A percentile compares a stretch with the other conserved stretches of the same genome.
These are phyloP conservation scores for Hypoxylon crocopeplum DNA, from an alignment of 495 filamentous ascomycete genomes.

Conservation along the genomic window DNA sequence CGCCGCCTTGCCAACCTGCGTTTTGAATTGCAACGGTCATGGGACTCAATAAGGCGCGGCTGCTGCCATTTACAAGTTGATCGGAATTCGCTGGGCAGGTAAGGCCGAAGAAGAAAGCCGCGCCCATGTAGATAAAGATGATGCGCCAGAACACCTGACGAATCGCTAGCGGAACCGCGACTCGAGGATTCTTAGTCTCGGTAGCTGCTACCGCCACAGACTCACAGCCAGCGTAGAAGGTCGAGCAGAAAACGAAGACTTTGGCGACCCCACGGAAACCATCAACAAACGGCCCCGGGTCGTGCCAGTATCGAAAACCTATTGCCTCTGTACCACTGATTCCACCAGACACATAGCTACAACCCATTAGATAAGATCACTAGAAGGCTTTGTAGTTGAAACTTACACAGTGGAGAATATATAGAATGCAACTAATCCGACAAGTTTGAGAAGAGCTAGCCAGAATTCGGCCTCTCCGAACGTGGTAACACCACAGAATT, in stretches of 20 bases:
- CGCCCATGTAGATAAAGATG: constrained; percentile 75
- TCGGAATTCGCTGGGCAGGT: constrained; percentile 58
- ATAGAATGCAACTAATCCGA: constrained; percentile 72
- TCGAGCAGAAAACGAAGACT: constrained; percentile 69
- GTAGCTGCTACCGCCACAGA: constrained; percentile 76
- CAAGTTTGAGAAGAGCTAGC: constrained; percentile 69
- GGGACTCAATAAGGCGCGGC: constrained; percentile 58
- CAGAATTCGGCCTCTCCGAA: constrained; percentile 73
- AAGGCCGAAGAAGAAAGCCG: constrained; percentile 74
- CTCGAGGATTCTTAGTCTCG: constrained; percentile 74
- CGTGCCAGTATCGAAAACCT: constrained; percentile 72
- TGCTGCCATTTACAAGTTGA: constrained; percentile 55
- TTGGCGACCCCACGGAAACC: constrained; percentile 69
- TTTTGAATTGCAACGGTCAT: constrained; percentile 68
- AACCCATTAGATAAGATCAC: constrained; percentile 10
- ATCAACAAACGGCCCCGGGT: constrained; percentile 71
- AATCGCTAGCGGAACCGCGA: constrained; percentile 73
- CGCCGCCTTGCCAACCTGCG: constrained; percentile 60
- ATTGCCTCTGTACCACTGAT: constrained; percentile 53
- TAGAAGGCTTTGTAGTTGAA: not conserved
- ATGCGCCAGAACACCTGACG: constrained; percentile 80
- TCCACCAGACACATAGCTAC: constrained; percentile 57
- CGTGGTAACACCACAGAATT: constrained; percentile 54
- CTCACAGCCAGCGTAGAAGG: constrained; percentile 78
- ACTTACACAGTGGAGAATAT: constrained; percentile 69